Evolutionary conservation across 352 stramenopile species (phyloP), one percentile per base, ranked within the genome.

Genomic region (Globisporangium splendens): DNA sequence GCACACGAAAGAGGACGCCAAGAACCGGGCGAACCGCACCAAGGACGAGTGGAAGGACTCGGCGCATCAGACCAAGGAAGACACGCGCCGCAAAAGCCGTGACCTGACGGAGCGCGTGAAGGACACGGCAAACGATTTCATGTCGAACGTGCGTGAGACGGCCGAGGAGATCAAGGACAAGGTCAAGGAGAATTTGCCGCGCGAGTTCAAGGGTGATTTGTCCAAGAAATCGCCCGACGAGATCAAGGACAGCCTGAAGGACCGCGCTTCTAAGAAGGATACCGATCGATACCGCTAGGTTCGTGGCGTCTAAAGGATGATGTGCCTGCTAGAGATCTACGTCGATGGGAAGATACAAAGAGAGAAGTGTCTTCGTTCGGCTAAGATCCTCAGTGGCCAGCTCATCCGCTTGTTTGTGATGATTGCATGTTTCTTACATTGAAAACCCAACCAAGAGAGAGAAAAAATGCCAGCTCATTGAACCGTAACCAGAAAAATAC

Each of bases 121-220:
- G 54, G 66, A 75, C 49, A 72, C 44, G 39, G 68, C 63, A 14
- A 54, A 70, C 54, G 57, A 75, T 50, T 59, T 59, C 41, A 67
- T 61, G 22, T 42, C 63, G 39, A 62, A 49, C 42, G 68, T 72
- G 46, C 59, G 55, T 49, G 64, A 75, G 46, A 75, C 61, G 54
- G 60, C 64, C 31, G 67, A 63, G 15, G 67, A 71, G 46, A 70
- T 61, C 60, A 72, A 67, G 28, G 69, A 66, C 42, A 62, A 55
- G 51, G 48, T 61, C 11, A 65, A 64, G 57, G 62, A 73, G 18
- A 64, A 61, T 38, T 5, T 77, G 50, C 62, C 69, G n/a, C 47
- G 59, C 46, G 54, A 62, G 41, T 67, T 13, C n/a, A 42, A 64
- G 43, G 39, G 47, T 6, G 59, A 62, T 50, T 11, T 68, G 11